Base-by-base conservation (phyloP, 2,329 filamentous ascomycete species). In the Aspergillaceae sp. region DNA sequence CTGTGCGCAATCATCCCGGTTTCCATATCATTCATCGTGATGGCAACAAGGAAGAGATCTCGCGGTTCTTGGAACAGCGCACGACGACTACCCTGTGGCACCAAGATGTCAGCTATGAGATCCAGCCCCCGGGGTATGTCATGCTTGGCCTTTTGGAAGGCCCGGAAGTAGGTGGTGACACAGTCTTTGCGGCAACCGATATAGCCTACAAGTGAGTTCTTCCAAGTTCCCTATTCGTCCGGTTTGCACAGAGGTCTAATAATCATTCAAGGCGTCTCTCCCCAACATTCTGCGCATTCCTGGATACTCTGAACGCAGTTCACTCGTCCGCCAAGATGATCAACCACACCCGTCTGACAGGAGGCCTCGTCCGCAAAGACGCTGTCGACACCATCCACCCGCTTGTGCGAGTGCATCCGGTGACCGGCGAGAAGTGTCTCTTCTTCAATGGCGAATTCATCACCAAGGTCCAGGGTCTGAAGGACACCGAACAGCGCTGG, bases 371-470 rank as follows among this genome's bases (percentile, higher is more conserved):
- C 11, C 65, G 68, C 37, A 70, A 70, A 48, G 69, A 73, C 49
- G 61, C 71, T 2, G 65, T 73, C 41, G 65, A 67, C 47, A 70
- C 64, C 19, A 58, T 70, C 6, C 72, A 74, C 48, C 72, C 72
- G 37, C 53, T 74, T 34, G 65, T 74, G 36, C 63, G 73, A 5
- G 63, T 73, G 32, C 72, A 75, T 48, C 72, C 72, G 1, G 72
- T 73, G 4, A 74, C 73, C 0, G 69, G 71, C 29, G 65, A 74
- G 56, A 72, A 72, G 53, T 70, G 69, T 41, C 59, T 74, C 30
- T 75, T 70, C 49, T 51, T 75, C 49, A 74, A 75, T 53, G 68
- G 66, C 4, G 71, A 74, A 51, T 75, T 75, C 59, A 71, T 73
- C 41, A 69, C 68, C 42, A 67, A 65, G 41, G 70, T 75, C 44